phyloP scores from a whole-genome alignment of 2,329 filamentous ascomycete species.

The Ampelomyces quisqualis region DNA sequence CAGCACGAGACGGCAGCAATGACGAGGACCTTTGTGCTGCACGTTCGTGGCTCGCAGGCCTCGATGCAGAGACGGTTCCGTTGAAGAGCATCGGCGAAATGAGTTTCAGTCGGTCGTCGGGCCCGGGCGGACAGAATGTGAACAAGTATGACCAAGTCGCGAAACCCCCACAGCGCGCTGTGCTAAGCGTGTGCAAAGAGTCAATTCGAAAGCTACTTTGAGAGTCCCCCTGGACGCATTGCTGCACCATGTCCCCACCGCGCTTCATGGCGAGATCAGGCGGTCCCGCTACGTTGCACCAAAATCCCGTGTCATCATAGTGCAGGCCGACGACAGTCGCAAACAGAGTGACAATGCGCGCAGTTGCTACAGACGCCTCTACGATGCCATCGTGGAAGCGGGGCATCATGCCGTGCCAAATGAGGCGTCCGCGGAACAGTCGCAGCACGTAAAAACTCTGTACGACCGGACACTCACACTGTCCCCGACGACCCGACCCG shows the following conservation, averaged over 20 bases:
- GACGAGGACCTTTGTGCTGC: slow-evolving; percentile 46
- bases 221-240: slow-evolving; percentile 56
- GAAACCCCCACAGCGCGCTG: too few relatives aligned
- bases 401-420: slow-evolving; percentile 57
- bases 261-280: slow-evolving; percentile 55
- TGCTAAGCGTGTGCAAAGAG: slow-evolving; percentile 52
- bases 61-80: slow-evolving; percentile 58
- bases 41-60: slow-evolving; percentile 57
- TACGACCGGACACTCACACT: slow-evolving; percentile 34
- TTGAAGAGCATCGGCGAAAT: slow-evolving; percentile 56
- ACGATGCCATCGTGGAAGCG: slow-evolving; percentile 55
- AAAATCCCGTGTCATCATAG: slow-evolving; percentile 56
- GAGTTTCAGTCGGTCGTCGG: slow-evolving; percentile 64
- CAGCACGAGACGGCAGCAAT: slow-evolving; percentile 11
- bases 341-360: slow-evolving; percentile 63
- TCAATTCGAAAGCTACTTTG: slow-evolving; percentile 67
- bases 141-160: slow-evolving; percentile 58
- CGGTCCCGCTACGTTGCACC: slow-evolving; percentile 58
- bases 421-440: slow-evolving; percentile 60
- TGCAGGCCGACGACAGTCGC: slow-evolving; percentile 64
- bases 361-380: slow-evolving; percentile 59
- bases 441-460: slow-evolving; percentile 56
- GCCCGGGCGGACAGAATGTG: slow-evolving; percentile 67
- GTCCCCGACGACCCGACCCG: slow-evolving; percentile 14
- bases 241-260: slow-evolving; percentile 54